Base-by-base conservation (phyloP, 2,329 filamentous ascomycete genomes). In the Botrytis byssoidea region DNA sequence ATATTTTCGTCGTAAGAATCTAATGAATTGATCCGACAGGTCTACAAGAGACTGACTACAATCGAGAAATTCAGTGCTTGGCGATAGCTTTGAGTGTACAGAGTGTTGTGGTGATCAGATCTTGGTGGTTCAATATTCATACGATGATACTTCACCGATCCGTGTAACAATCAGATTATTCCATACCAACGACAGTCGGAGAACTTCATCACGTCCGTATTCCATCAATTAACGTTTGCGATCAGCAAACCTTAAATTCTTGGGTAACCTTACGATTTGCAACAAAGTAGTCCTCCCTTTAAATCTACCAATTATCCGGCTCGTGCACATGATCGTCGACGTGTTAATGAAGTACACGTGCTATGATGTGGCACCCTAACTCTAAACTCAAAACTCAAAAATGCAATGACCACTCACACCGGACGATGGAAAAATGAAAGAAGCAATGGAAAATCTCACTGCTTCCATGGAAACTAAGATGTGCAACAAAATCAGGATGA, bases 261-360 rank as follows among this genome's bases (percentile, higher is more conserved):
- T 68, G 48, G 65, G 65, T 68, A 68, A 68, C 65, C 51, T 37
- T 57, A 48, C 16, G 65, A 57, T 55, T 40, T 68, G 65, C 65
- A 68, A 68, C 65, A 68, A 57, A 55, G 29, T 7, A 1, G 29
- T 22, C 10, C 22, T 14, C 22, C 8, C 46, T 57, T 35, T 14
- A 14, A 29, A 10, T 29, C 8, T 40, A 42, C 35, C 25, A 68
- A 29, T 55, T 42, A 37, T 42, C 40, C 51, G 48, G 65, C 48
- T 68, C 35, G 35, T 29, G 35, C 48, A 68, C 35, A 57, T 68
- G 65, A 68, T 40, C 65, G 25, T 68, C 48, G 65, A 68, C 32
- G 35, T 68, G 65, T 68, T 55, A 55, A 68, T 42, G 35, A 20
- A 42, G 64, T 67, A 68, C 65, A 42, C 46, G 65, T n/a, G 48